phyloP scores from a whole-genome alignment of 2,329 filamentous ascomycete genomes.

The Epichloe coenophiala region DNA sequence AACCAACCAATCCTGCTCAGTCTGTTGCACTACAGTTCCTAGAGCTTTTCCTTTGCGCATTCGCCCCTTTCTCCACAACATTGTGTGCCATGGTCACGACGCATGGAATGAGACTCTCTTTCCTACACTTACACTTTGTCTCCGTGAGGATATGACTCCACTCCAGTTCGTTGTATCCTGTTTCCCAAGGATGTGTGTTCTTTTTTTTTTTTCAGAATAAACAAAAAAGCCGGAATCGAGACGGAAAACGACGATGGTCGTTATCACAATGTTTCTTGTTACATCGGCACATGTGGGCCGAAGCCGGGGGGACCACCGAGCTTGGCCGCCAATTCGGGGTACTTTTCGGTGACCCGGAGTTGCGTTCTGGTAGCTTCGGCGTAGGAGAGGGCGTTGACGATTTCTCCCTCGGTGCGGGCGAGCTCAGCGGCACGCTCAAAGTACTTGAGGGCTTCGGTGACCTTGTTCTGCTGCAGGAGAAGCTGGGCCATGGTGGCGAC shows the following conservation, averaged over 20 bases:
- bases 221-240: neutral
- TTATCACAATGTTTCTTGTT: slow-evolving; percentile 3
- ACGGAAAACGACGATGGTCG: neutral
- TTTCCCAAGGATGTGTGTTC: neutral
- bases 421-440: slow-evolving; percentile 95
- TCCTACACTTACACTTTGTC: neutral
- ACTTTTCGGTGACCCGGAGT: slow-evolving; percentile 80
- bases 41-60: no score
- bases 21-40: no score
- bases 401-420: slow-evolving; percentile 85
- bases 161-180: neutral
- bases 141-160: neutral
- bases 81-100: neutral
- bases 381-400: slow-evolving; percentile 91
- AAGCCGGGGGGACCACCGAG: slow-evolving; percentile 31
- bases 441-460: slow-evolving; percentile 86
- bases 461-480: slow-evolving; percentile 93
- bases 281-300: slow-evolving; percentile 21
- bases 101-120: neutral
- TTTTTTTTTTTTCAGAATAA: neutral
- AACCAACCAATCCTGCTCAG: no score
- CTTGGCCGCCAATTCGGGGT: slow-evolving; percentile 64
- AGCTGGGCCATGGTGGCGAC: slow-evolving; percentile 98
- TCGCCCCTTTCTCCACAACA: no score
- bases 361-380: slow-evolving; percentile 95